phyloP scores from a whole-genome alignment of 179 eudicot species.

The Beta lomatogona region DNA sequence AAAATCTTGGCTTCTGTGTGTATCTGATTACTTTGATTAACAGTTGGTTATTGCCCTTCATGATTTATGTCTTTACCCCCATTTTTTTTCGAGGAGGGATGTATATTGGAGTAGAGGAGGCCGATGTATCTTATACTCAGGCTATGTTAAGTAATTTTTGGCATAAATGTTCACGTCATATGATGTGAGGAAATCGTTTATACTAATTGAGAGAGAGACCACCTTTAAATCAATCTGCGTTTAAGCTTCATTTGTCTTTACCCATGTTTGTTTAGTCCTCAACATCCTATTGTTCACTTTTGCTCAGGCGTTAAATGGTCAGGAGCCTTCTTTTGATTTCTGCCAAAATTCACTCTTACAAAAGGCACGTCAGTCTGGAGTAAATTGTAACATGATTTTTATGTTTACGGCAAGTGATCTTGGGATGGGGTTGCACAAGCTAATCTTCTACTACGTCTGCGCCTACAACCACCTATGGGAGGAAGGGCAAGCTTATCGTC shows the following conservation, averaged over 20 bases:
- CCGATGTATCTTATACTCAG: not conserved
- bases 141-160: not conserved
- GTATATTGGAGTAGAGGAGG: constrained; percentile 8
- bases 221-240: not conserved
- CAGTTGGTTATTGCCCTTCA: not conserved
- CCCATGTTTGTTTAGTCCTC: not conserved
- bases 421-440: no score
- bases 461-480: no score
- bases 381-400: no score
- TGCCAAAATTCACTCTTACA: no score
- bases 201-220: not conserved
- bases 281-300: not conserved
- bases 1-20: constrained; percentile 1
- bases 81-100: not conserved
- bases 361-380: no score
- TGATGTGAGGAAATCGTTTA: not conserved
- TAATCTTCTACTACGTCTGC: no score
- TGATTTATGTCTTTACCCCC: constrained; percentile 3
- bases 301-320: no score
- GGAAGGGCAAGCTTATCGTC: no score
- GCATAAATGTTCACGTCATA: not conserved
- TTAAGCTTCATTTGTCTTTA: not conserved
- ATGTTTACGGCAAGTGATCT: no score
- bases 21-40: not conserved
- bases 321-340: no score